phyloP scores from a whole-genome alignment of 441 rosid species.

The Rhodomyrtus psidioides region DNA sequence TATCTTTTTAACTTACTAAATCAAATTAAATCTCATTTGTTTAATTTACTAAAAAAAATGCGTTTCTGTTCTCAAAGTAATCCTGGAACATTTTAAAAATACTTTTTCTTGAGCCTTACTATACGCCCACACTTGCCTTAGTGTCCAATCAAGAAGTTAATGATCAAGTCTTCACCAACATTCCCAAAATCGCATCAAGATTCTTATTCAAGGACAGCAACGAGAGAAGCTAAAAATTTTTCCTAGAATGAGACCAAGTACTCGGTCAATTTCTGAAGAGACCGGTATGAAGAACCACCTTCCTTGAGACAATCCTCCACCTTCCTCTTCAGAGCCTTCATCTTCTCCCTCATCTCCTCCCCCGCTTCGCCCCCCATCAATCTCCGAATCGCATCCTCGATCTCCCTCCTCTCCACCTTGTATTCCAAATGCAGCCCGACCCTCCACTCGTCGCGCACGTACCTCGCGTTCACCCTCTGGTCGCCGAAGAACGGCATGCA shows the following conservation, averaged over 20 bases:
- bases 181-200: background rate
- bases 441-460: slow-evolving; percentile 36
- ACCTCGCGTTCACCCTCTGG: slow-evolving; percentile 47
- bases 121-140: no score
- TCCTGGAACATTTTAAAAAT: no score
- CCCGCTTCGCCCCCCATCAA: slow-evolving; percentile 33
- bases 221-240: background rate
- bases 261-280: slow-evolving; percentile 22
- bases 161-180: background rate
- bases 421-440: slow-evolving; percentile 35
- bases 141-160: no score
- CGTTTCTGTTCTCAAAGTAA: no score
- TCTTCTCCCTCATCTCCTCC: slow-evolving; percentile 30
- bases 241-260: slow-evolving; percentile 22
- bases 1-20: no score
- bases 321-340: slow-evolving; percentile 25
- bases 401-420: slow-evolving; percentile 20
- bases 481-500: slow-evolving; percentile 42
- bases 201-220: background rate
- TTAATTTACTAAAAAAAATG: no score
- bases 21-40: no score
- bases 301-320: slow-evolving; percentile 17
- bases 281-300: slow-evolving; percentile 34
- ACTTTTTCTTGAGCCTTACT: no score
- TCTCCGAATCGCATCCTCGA: slow-evolving; percentile 26